Evolutionary conservation across 2,329 filamentous ascomycete species (phyloP), one percentile per base, ranked within the genome.

Genomic region (Aspergillus pseudonomiae): DNA sequence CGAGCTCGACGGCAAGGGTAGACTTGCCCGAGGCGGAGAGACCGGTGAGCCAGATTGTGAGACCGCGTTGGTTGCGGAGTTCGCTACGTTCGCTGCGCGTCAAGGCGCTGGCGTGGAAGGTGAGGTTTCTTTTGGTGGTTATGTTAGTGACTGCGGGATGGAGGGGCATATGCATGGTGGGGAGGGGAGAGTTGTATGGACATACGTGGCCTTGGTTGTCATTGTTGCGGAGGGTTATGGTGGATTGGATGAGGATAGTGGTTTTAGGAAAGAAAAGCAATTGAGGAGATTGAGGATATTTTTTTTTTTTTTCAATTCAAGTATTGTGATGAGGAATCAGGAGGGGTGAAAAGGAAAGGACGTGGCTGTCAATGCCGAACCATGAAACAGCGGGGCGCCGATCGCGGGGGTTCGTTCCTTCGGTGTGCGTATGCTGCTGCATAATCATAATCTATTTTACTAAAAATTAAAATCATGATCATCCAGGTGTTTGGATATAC

Each of bases 1-100:
- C 95, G 46, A 99, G 91, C 19, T 95, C 95, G 3, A 93, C 96
- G 61, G 95, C 95, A 67, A 99, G 92, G 63, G 95, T 99, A 59
- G 94, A 97, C 83, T 99, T 99, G 76, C 95, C 95, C 0, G 93
- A 97, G 58, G 94, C 95, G 43, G 92, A 96, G 68, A 99, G 91
- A 60, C 95, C 95, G 1, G 95, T 99, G 77, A 99, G 91, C 95
- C 95, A 99, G 82, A 99, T 90, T 63, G 95, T 99, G 78, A 96
- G 90, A 77, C 95, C 95, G 70, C 88, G 87, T 81, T 99, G 95
- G 79, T 89, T 88, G 80, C 93, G 92, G 63, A 79, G 73, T 57
- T 65, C 65, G 67, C 73, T 73, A 71, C 80, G 78, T 71, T 81
- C 79, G 26, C 65, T 63, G 68, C 78, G 79, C 55, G 78, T 81